Evolutionary conservation across 169 alveolate genomes (phyloP), one percentile per base, ranked within the genome.

Genomic region (Plasmodium vinckei): DNA sequence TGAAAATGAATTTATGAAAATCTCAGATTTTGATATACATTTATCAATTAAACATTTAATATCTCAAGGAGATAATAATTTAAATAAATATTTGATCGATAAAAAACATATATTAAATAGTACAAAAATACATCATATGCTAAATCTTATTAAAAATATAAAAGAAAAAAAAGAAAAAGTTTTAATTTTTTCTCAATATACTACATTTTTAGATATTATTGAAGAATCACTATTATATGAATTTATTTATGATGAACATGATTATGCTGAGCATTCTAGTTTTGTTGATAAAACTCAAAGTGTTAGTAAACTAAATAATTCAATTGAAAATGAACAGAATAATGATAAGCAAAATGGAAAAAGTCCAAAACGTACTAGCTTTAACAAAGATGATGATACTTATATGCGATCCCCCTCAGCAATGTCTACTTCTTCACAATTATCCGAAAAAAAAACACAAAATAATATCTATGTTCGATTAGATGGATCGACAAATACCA

Each of bases 401-500:
- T 84, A 53, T 59, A 19, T 27, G 9, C 42, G 42, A 33, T 60
- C 73, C 25, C 61, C 86, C 5, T 84, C 87, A 6, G 51, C 64
- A 27, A 23, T 54, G 12, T 65, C 86, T 13, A 60, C 73, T 0
- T n/a, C 91, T 5, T 59, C 87, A 4, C n/a, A 17, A 7, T 15
- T 46, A 12, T 21, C 73, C n/a, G 75, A 72, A 25, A 25, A 39
- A 7, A 25, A 54, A 13, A 46, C 46, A 7, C 39, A 47, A 27
- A 39, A 19, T 60, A 67, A 73, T 64, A 60, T 73, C 44, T 97
- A 93, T 87, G 91, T 97, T 44, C 86, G 99, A 84, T 94, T 97
- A n/a, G 99, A 97, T 87, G 99, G 99, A 17, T 94, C 97, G 3
- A 97, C 99, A 5, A 97, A 97, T 73, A 95, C 97, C 9, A 98